A percentile compares a stretch with the other conserved stretches of the same genome.
Conservation (phyloP, 768 basidiomycete species). For the Tricholoma hemisulphureum region DNA sequence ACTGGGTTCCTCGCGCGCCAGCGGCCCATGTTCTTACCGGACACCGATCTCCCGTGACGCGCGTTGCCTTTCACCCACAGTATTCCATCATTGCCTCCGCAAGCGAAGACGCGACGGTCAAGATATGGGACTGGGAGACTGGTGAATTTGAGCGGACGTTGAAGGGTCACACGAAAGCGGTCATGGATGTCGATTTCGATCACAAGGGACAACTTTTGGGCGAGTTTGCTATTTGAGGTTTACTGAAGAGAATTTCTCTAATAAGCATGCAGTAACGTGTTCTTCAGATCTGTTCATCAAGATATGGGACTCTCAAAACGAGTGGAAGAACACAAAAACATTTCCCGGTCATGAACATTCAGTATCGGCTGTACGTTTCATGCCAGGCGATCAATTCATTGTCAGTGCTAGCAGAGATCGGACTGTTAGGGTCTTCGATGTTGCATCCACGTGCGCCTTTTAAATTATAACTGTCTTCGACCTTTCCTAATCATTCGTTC, state of each 20-base stretch:
- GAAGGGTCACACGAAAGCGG: constrained; percentile 88
- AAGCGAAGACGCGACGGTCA: constrained; percentile 86
- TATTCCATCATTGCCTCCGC: constrained; percentile 82
- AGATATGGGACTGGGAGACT: constrained; percentile 97
- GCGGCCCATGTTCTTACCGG: constrained; percentile 75
- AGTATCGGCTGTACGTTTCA: constrained; percentile 81
- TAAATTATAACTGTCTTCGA: background rate
- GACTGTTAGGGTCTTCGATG: constrained; percentile 84
- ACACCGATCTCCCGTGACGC: constrained; percentile 73
- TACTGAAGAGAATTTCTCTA: background rate
- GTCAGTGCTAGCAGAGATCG: constrained; percentile 87
- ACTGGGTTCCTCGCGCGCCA: constrained; percentile 88
- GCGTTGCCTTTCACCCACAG: constrained; percentile 82
- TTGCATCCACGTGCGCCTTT: constrained; percentile 71
- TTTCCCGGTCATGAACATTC: constrained; percentile 90
- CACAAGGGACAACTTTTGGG: constrained; percentile 81
- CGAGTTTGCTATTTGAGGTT: constrained; percentile 30
- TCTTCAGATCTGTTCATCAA: constrained; percentile 91
- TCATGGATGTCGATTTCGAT: constrained; percentile 87
- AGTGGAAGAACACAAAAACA: constrained; percentile 87
- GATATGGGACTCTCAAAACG: constrained; percentile 87
- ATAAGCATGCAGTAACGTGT: constrained; percentile 43
- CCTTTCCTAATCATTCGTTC: constrained; percentile 5
- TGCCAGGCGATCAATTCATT: constrained; percentile 80
- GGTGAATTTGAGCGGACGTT: constrained; percentile 90